A percentile compares a stretch with the other conserved stretches of the same genome.
These are phyloP conservation scores for Meira nashicola DNA, from an alignment of 1,284 basidiomycete species.

Conservation along the genomic window DNA sequence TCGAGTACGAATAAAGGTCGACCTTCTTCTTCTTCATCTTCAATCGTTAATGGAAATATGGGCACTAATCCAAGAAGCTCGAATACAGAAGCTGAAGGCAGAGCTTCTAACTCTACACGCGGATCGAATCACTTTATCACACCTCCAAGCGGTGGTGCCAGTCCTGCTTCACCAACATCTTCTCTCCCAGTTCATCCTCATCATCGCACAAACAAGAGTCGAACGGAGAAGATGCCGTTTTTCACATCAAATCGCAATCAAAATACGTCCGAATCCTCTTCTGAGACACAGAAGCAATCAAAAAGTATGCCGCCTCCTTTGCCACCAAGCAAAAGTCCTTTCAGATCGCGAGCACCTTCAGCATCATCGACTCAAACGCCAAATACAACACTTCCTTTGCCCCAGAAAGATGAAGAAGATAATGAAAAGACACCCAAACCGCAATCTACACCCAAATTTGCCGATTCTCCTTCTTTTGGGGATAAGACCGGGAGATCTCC, in stretches of 20 bases:
- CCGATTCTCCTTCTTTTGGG: conserved; percentile 16
- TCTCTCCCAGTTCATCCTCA: conserved; percentile 11
- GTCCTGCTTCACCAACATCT: conserved; percentile 4
- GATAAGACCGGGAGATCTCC: too few relatives aligned
- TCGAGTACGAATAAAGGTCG: too few relatives aligned
- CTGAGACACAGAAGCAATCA: neutral
- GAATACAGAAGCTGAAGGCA: conserved; percentile 2
- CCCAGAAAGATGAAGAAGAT: neutral
- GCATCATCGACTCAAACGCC: neutral
- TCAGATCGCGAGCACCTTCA: too few relatives aligned
- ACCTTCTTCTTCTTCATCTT: neutral
- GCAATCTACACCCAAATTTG: neutral
- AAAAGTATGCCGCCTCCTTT: neutral
- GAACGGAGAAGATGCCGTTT: neutral
- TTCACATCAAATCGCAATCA: neutral
- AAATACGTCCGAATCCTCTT: neutral
- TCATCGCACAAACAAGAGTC: neutral
- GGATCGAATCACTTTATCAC: neutral
- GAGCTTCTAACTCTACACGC: conserved; percentile 3
- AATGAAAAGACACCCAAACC: neutral
- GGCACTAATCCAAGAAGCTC: neutral
- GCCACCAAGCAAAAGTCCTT: neutral
- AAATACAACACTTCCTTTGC: neutral
- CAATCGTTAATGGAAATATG: neutral
- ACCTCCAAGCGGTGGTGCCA: conserved; percentile 13